These are phyloP conservation scores for Cutaneotrichosporon sp. DNA, from an alignment of 1,284 basidiomycete species.

Conservation along the genomic window DNA sequence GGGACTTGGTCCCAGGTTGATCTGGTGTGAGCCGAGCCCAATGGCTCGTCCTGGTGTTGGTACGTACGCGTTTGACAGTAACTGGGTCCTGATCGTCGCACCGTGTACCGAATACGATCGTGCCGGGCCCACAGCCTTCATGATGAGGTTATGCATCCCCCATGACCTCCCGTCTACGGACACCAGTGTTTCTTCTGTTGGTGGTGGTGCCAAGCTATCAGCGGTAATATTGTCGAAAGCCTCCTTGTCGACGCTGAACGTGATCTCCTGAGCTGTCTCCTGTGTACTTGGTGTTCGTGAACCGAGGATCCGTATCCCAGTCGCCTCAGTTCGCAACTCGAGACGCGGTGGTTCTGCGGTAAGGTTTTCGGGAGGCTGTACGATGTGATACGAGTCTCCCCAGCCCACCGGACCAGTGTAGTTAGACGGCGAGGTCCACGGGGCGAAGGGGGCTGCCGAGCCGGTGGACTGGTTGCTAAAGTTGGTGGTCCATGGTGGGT, in stretches of 20 bases:
- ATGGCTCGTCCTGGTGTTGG: neutral
- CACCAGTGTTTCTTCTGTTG: neutral
- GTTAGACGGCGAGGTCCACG: neutral
- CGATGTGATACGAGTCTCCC: neutral
- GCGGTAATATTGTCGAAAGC: neutral
- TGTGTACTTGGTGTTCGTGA: neutral
- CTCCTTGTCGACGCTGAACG: neutral
- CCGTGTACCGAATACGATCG: neutral
- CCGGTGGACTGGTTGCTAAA: neutral
- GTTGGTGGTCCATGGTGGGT: neutral
- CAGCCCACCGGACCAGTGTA: neutral
- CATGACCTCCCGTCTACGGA: neutral
- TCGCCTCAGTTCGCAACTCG: neutral
- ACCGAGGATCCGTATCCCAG: neutral
- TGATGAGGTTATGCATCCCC: neutral
- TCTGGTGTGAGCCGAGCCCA: neutral
- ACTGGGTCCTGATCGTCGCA: neutral
- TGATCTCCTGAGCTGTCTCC: neutral
- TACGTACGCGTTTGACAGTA: constrained; percentile 1
- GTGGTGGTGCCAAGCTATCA: neutral
- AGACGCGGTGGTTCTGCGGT: neutral
- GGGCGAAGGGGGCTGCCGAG: neutral
- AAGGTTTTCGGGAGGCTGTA: neutral
- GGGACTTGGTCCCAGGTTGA: neutral
- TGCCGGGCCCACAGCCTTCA: neutral